phyloP scores from a whole-genome alignment of 192 early-diverging fungal species.

The Dissophora ornata region DNA sequence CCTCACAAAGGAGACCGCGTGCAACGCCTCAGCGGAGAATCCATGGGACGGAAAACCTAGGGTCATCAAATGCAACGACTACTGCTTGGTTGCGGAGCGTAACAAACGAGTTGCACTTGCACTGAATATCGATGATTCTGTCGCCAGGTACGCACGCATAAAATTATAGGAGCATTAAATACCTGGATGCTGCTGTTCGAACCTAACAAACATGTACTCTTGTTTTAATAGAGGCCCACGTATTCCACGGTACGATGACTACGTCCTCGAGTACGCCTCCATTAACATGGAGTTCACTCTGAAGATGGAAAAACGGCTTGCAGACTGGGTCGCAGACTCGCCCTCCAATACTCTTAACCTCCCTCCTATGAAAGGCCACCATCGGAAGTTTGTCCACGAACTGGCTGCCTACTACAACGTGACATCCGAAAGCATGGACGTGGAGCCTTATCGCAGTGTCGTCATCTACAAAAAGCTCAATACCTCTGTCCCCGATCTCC shows the following conservation, averaged over 20 bases:
- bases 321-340: constrained; percentile 73
- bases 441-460: constrained; percentile 80
- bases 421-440: constrained; percentile 78
- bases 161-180: no score
- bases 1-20: constrained; percentile 65
- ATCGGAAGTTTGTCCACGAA: constrained; percentile 77
- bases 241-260: constrained; percentile 62
- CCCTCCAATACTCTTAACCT: constrained; percentile 66
- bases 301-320: constrained; percentile 72
- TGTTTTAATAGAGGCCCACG: constrained; percentile 16
- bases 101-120: constrained; percentile 85
- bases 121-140: constrained; percentile 67
- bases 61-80: constrained; percentile 79
- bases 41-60: constrained; percentile 54
- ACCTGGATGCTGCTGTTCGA: no score
- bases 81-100: constrained; percentile 80
- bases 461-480: constrained; percentile 62
- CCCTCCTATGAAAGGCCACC: constrained; percentile 70
- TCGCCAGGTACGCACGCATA: constrained; percentile 2
- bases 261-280: constrained; percentile 75
- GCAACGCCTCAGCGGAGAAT: constrained; percentile 67
- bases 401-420: constrained; percentile 80
- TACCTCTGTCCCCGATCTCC: constrained; percentile 25
- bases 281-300: constrained; percentile 72
- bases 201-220: not conserved